Evolutionary conservation across 768 basidiomycete genomes (phyloP), one percentile per base, ranked within the genome.

Genomic region (Lyophyllum decastes): DNA sequence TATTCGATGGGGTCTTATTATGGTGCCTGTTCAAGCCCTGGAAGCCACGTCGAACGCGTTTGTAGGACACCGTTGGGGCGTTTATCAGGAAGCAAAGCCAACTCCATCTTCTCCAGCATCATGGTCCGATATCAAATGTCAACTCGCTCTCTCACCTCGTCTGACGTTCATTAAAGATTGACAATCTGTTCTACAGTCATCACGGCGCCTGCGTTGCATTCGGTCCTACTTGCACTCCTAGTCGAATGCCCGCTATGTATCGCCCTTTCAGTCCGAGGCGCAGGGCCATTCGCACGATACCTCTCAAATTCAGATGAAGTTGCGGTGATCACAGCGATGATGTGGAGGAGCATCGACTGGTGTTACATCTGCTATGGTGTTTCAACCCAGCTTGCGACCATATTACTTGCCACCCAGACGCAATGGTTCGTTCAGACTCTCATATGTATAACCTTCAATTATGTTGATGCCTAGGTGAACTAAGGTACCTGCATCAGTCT

Each of bases 1-100:
- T 7, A 69, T 69, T 44, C 60, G 66, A 8, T 69, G 68, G 68
- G 68, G 68, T 22, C 53, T 69, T 26, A 56, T 69, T 22, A 68
- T 65, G 66, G 64, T 68, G 30, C 64, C 64, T 25, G 61, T 68
- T 21, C 49, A 61, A 11, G 62, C 64, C 8, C 57, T 68, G 9
- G 62, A 62, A 27, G 60, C 62, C 4, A 65, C 66, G 1, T 66
- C 64, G 21, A 59, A 50, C 27, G 53, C 67, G 35, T 68, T 68
- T 45, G 66, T 68, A n/a, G 67, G 66, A 10, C 67, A 68, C 26
- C n/a, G 58, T 17, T 67, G 66, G 66, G 66, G 64, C 38, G 51
- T 59, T 16, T 63, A 47, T 24, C 62, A 58, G 40, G 21, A 22
- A 27, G 40, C 43, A 17, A 59, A 49, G 19, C 43, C 44, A 25